Evolutionary conservation across 2,329 filamentous ascomycete genomes (phyloP).

Genomic region (Orbilia brochopaga): DNA sequence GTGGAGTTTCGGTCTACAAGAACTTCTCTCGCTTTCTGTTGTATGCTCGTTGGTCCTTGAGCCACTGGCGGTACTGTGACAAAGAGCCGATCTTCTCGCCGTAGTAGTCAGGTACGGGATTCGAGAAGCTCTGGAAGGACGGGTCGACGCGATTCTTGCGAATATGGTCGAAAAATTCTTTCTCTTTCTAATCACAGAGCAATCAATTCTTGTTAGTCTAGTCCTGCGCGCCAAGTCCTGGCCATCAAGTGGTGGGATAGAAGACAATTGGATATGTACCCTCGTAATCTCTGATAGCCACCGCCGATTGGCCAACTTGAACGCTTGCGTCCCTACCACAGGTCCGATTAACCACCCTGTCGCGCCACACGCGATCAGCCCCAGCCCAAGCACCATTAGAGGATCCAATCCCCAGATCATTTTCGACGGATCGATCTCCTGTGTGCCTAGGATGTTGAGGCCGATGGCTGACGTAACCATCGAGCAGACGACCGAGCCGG

Average conservation of each 20-base stretch:
- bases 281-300: constrained; percentile 74
- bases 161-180: constrained; percentile 88
- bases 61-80: constrained; percentile 86
- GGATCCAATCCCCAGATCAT: constrained; percentile 82
- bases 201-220: neutral
- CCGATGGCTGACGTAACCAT: constrained; percentile 68
- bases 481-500: constrained; percentile 73
- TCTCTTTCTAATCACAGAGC: constrained; percentile 76
- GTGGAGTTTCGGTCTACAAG: constrained; percentile 37
- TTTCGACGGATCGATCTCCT: constrained; percentile 74
- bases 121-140: constrained; percentile 82
- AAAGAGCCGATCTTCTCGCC: constrained; percentile 98
- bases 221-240: no score
- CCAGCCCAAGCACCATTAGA: constrained; percentile 80
- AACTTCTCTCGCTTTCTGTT: constrained; percentile 75
- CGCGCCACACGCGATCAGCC: constrained; percentile 76
- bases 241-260: no score
- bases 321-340: constrained; percentile 77
- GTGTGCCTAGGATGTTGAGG: constrained; percentile 70
- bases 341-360: constrained; percentile 88
- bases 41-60: constrained; percentile 96
- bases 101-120: constrained; percentile 96
- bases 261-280: constrained; percentile 60
- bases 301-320: constrained; percentile 75
- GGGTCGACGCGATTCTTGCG: constrained; percentile 93